These are phyloP conservation scores for Euphorbia tirucalli DNA, from an alignment of 345 rosid species.

Conservation along the genomic window DNA sequence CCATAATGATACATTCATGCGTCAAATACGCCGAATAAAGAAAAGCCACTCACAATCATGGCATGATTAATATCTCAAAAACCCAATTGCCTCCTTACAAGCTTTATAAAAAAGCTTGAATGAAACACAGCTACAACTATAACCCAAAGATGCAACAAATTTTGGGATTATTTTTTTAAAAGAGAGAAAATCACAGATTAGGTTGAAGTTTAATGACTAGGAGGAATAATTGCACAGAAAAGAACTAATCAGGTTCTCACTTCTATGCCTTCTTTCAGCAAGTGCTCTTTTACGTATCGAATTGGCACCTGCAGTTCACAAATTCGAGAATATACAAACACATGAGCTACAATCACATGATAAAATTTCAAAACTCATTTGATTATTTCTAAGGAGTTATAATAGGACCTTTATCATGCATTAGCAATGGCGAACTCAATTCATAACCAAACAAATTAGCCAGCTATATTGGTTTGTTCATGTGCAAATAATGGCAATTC, in stretches of 20 bases:
- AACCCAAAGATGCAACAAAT: neutral
- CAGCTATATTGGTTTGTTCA: neutral
- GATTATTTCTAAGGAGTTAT: neutral
- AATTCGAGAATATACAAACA: neutral
- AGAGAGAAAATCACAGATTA: neutral
- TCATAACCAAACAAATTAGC: neutral
- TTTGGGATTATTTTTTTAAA: neutral
- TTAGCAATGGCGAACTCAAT: neutral
- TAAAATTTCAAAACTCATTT: neutral
- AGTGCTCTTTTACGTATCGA: constrained; percentile 70
- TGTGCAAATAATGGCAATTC: neutral
- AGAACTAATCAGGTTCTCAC: constrained; percentile 49
- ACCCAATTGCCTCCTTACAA: neutral
- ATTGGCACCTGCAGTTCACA: constrained; percentile 68
- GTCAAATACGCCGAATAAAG: too few species aligned
- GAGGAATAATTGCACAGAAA: neutral
- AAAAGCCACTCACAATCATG: neutral
- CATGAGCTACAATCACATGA: neutral
- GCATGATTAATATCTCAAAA: too few species aligned
- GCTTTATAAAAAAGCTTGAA: neutral
- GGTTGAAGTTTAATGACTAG: neutral
- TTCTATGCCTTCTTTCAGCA: constrained; percentile 61
- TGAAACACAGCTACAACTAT: neutral
- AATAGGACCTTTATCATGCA: too few species aligned
- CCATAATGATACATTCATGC: too few species aligned